These are phyloP conservation scores for Mucor piriformis DNA, from an alignment of 371 early-diverging fungal species.

Conservation along the genomic window DNA sequence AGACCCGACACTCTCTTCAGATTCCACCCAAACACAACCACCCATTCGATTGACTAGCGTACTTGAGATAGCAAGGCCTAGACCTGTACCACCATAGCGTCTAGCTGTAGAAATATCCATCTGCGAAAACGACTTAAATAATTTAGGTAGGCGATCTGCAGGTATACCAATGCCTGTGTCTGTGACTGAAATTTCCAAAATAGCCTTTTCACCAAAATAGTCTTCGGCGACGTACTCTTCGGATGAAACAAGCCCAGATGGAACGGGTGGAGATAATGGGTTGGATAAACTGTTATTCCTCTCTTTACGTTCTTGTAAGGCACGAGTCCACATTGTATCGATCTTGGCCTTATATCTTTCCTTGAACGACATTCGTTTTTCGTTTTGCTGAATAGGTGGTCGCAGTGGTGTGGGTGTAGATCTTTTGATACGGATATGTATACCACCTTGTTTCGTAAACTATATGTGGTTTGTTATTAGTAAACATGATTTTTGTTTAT, in stretches of 20 bases:
- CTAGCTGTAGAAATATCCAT: constrained; percentile 63
- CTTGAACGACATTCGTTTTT: constrained; percentile 51
- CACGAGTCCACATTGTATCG: constrained; percentile 41
- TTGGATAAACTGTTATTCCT: background rate
- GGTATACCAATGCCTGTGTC: constrained; percentile 67
- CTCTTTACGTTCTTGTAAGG: constrained; percentile 24
- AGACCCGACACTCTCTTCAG: constrained; percentile 56
- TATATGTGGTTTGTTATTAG: constrained; percentile 1
- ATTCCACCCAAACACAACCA: constrained; percentile 65
- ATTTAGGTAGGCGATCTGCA: constrained; percentile 56
- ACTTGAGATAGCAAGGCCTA: constrained; percentile 62
- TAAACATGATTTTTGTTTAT: constrained; percentile 13
- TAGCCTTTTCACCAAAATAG: constrained; percentile 41
- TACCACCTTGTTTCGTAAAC: constrained; percentile 52
- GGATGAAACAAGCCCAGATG: background rate
- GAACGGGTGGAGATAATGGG: background rate
- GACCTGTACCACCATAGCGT: constrained; percentile 61
- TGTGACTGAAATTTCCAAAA: constrained; percentile 59
- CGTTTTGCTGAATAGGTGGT: constrained; percentile 23
- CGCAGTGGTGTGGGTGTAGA: constrained; percentile 31
- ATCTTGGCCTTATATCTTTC: constrained; percentile 63
- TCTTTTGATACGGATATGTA: constrained; percentile 44
- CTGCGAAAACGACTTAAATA: constrained; percentile 64
- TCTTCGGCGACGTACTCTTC: constrained; percentile 16
- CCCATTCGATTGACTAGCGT: constrained; percentile 65